Conservation (phyloP, 139 green algal species). For the Auxenochlorella pyrenoidosa region DNA sequence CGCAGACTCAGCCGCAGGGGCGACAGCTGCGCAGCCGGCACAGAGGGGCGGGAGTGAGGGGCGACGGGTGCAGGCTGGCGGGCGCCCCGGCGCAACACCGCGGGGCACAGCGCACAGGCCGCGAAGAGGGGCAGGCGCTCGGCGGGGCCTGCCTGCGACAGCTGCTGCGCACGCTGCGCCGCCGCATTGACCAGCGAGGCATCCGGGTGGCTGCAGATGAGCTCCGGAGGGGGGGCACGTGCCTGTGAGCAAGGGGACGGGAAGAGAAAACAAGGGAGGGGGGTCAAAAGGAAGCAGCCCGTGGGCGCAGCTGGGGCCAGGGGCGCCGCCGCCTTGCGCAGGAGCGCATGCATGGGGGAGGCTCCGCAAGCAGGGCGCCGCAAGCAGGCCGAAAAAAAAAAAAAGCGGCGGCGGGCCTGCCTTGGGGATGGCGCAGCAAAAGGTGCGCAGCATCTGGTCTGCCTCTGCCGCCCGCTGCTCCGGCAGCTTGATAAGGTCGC, state of each 20-base stretch:
- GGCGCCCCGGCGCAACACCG: too few species aligned
- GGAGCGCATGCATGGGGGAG: too few species aligned
- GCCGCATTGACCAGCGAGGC: constrained; percentile 44
- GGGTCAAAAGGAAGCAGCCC: neutral
- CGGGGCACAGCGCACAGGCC: too few species aligned
- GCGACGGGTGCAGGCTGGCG: too few species aligned
- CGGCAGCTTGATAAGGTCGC: constrained; percentile 49
- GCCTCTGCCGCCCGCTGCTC: constrained; percentile 41
- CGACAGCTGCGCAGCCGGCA: too few species aligned
- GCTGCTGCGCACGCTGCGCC: constrained; percentile 12
- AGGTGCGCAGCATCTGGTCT: constrained; percentile 74
- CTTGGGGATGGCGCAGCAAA: constrained; percentile 87
- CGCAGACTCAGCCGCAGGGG: too few species aligned
- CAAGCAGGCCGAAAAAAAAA: neutral
- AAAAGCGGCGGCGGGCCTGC: neutral
- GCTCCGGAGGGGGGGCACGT: constrained; percentile 56
- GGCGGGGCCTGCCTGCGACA: constrained; percentile 49
- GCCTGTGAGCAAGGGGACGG: constrained; percentile 45
- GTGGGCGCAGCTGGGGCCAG: neutral
- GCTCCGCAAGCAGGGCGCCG: too few species aligned
- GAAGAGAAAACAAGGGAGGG: neutral
- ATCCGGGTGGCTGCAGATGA: constrained; percentile 66
- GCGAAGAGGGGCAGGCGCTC: too few species aligned
- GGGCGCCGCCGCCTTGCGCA: too few species aligned
- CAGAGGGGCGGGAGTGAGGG: too few species aligned